These are phyloP conservation scores for Hypoxylon sp. DNA, from an alignment of 2,329 filamentous ascomycete species.

Conservation along the genomic window DNA sequence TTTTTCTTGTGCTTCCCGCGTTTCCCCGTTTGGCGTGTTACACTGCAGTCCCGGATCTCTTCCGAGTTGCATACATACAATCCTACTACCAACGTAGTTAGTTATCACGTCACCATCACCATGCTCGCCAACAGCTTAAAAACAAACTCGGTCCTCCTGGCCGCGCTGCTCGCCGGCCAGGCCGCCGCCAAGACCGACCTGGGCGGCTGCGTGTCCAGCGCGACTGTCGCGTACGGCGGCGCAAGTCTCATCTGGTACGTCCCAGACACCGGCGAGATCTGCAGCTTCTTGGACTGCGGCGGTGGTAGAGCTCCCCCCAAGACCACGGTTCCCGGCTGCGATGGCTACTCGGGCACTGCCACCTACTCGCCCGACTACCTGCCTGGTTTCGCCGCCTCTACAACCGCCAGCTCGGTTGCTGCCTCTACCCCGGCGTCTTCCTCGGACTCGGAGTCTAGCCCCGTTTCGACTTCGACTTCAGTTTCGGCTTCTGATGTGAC, in stretches of 20 bases:
- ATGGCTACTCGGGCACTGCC: constrained; percentile 62
- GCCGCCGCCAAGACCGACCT: constrained; percentile 57
- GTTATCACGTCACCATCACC: background rate
- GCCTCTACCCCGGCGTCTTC: constrained; percentile 11
- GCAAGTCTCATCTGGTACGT: constrained; percentile 66
- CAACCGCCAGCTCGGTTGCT: constrained; percentile 8
- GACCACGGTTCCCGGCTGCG: constrained; percentile 69
- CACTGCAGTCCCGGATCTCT: background rate
- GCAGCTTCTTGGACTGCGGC: constrained; percentile 71
- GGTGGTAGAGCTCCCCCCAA: constrained; percentile 72
- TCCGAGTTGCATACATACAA: background rate
- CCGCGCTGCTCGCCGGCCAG: constrained; percentile 43
- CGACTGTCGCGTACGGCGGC: constrained; percentile 49
- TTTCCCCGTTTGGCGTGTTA: background rate
- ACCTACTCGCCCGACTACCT: constrained; percentile 63
- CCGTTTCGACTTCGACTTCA: background rate
- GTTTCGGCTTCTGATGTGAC: background rate
- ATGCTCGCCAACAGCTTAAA: constrained; percentile 27
- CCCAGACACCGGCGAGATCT: constrained; percentile 70
- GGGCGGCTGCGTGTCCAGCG: constrained; percentile 54
- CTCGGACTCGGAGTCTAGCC: no score
- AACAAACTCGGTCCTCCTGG: constrained; percentile 15
- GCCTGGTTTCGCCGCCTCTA: constrained; percentile 42
- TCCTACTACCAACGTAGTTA: background rate
- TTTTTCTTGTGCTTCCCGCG: constrained; percentile 1